These are phyloP conservation scores for Hypoxylon rubiginosum DNA, from an alignment of 2,329 filamentous ascomycete genomes.

Conservation along the genomic window DNA sequence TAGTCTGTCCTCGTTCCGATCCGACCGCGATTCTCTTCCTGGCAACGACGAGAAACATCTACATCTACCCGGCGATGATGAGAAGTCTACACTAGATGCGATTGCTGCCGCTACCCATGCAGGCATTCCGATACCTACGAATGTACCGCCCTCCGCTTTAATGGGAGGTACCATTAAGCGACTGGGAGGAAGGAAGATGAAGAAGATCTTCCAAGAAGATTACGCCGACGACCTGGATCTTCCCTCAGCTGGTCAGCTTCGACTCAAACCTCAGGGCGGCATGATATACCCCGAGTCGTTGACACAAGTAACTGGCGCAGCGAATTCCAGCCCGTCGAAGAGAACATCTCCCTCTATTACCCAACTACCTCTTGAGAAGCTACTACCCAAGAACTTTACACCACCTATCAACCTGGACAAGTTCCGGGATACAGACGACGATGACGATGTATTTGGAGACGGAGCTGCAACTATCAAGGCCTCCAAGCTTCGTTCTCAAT, in stretches of 20 bases:
- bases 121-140: slow-evolving; percentile 90
- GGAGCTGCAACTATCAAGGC: slow-evolving; percentile 76
- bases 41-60: slow-evolving; percentile 92
- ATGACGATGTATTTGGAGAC: slow-evolving; percentile 75
- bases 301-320: slow-evolving; percentile 74
- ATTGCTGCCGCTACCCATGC: slow-evolving; percentile 89
- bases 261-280: slow-evolving; percentile 74
- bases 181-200: slow-evolving; percentile 80
- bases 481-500: slow-evolving; percentile 59
- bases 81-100: slow-evolving; percentile 84
- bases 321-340: slow-evolving; percentile 66
- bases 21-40: slow-evolving; percentile 80
- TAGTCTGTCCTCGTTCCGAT: slow-evolving; percentile 86
- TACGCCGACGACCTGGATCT: slow-evolving; percentile 85
- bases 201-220: slow-evolving; percentile 81
- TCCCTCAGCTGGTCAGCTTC: slow-evolving; percentile 70
- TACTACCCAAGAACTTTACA: slow-evolving; percentile 55
- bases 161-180: slow-evolving; percentile 94
- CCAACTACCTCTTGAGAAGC: slow-evolving; percentile 50
- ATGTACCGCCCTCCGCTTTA: slow-evolving; percentile 88
- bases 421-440: slow-evolving; percentile 72
- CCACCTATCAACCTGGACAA: slow-evolving; percentile 70
- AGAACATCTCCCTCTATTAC: slow-evolving; percentile 45
- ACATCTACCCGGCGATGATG: slow-evolving; percentile 85
- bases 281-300: slow-evolving; percentile 76